A percentile compares a stretch with the other conserved stretches of the same genome.
These are phyloP conservation scores for Penicillium aurantiogriseum DNA, from an alignment of 2,329 filamentous ascomycete genomes.

Conservation along the genomic window DNA sequence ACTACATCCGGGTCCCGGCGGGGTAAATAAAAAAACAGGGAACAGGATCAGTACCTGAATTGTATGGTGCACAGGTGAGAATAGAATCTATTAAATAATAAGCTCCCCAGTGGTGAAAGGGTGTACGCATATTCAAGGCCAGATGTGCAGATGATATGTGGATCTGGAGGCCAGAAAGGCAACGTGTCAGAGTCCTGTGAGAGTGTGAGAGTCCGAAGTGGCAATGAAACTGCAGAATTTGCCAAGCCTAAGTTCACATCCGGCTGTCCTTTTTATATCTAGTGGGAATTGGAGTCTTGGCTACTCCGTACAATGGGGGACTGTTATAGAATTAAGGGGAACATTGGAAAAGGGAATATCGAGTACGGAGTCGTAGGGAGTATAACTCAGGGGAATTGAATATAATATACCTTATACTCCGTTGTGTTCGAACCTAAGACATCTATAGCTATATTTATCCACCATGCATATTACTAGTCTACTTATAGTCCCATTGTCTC, in stretches of 20 bases:
- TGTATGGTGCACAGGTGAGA: not conserved
- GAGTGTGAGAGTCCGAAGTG: not conserved
- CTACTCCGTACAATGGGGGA: not conserved
- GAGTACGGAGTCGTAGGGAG: not conserved
- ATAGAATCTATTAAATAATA: too few species aligned
- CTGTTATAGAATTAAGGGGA: not conserved
- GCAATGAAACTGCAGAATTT: not conserved
- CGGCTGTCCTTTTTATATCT: not conserved
- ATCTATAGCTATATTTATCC: not conserved
- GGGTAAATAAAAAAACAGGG: not conserved
- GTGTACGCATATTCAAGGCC: not conserved
- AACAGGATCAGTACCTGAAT: not conserved
- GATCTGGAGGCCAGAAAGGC: not conserved
- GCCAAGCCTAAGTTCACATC: not conserved
- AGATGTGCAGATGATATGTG: not conserved
- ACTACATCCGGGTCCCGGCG: not conserved
- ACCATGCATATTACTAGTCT: not conserved
- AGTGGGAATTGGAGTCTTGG: not conserved
- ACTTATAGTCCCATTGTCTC: slow-evolving; percentile 8
- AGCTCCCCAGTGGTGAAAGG: not conserved
- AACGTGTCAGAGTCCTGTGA: not conserved
- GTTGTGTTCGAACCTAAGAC: not conserved
- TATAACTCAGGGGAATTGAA: not conserved
- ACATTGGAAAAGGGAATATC: not conserved
- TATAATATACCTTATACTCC: not conserved